Evolutionary conservation across 768 basidiomycete genomes (phyloP).

Genomic region (Obba rivulosa): DNA sequence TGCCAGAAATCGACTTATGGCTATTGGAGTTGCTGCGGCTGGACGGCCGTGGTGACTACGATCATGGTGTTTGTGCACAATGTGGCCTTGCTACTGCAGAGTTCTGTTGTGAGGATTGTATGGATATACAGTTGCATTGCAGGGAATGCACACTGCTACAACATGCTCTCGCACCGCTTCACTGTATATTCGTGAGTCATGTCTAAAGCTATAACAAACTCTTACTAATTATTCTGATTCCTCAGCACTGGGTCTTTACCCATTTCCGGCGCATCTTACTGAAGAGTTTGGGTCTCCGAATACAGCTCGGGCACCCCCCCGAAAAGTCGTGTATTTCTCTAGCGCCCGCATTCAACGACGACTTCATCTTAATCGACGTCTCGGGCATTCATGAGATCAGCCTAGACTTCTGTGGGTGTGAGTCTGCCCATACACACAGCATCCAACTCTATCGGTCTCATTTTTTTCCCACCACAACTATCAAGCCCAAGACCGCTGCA

Average conservation of each 20-base stretch:
- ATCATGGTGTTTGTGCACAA: neutral
- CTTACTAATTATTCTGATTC: too few relatives aligned
- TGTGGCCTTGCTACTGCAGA: neutral
- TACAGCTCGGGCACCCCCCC: constrained; percentile 23
- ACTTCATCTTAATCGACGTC: constrained; percentile 18
- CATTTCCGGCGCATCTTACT: constrained; percentile 3
- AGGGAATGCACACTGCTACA: neutral
- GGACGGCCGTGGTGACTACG: constrained; percentile 4
- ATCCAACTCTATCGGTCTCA: constrained; percentile 26
- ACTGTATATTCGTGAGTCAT: too few relatives aligned
- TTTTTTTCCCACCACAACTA: constrained; percentile 26
- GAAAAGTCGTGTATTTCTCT: constrained; percentile 10
- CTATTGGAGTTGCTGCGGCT: constrained; percentile 3
- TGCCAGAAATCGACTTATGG: neutral
- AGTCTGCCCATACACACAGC: neutral
- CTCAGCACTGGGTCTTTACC: neutral
- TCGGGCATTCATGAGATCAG: constrained; percentile 21
- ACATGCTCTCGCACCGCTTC: too few relatives aligned
- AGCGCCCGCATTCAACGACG: neutral
- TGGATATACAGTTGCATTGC: neutral
- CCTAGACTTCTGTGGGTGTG: constrained; percentile 22
- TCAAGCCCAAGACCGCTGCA: constrained; percentile 23
- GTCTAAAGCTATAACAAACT: too few relatives aligned
- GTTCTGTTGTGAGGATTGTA: constrained; percentile 4
- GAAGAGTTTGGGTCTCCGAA: constrained; percentile 11